Evolutionary conservation across 352 stramenopile genomes (phyloP), one percentile per base, ranked within the genome.

Genomic region (Globisporangium barbulae): DNA sequence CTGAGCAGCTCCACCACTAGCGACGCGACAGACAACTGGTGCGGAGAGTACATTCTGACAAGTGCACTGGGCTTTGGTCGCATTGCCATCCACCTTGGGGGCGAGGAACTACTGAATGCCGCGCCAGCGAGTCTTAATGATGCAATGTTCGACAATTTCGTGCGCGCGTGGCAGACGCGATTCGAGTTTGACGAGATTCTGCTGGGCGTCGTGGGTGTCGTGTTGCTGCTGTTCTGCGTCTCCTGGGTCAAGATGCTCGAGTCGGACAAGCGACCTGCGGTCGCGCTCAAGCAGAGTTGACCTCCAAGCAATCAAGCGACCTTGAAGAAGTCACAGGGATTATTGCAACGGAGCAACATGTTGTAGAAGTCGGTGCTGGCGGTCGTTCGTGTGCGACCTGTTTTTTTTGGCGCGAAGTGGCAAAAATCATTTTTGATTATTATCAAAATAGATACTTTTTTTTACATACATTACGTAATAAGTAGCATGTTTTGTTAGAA

Each of bases 171-270:
- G 60, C 19, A 17, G 13, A 49, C 15, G 8, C 60, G 30, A 8
- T 17, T 66, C 41, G 60, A 66, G 21, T 66, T 66, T 22, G 60
- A 66, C 30, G 19, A 3, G 35, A 25, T 59, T 28, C 28, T 65
- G 59, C 49, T 59, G 22, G 17, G 48, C 37, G n/a, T 65, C 12
- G 25, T 37, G 10, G 28, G 59, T 7, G 13, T 13, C 5, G n/a
- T 41, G 47, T 6, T 56, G 33, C 33, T 64, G 21, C 10, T 57
- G 21, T 35, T 42, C 58, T 64, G 58, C 10, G 1, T 50, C 15
- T 50, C 47, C 7, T 64, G 47, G 35, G 44, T 19, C 2, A 45
- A 56, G 35, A 59, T 64, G 48, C 48, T 59, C 25, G 25, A 17
- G 25, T 52, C 19, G 2, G 58, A 63, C 58, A 63, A 63, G 22